Evolutionary conservation across 2,329 filamentous ascomycete species (phyloP).

Genomic region (Alternaria sp.): DNA sequence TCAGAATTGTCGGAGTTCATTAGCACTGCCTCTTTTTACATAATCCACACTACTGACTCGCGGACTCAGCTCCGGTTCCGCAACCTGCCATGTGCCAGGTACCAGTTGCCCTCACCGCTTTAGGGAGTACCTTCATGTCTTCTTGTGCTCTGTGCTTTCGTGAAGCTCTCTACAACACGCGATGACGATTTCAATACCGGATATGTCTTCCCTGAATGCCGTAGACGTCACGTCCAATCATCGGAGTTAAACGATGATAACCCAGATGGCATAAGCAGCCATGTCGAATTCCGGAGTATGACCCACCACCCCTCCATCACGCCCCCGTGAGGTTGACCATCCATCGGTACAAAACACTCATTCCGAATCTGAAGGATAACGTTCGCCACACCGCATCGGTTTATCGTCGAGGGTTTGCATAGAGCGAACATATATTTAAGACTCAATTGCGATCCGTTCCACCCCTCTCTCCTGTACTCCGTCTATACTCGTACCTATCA

Average conservation of each 20-base stretch:
- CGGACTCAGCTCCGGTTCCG: conserved; percentile 5
- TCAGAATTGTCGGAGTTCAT: neutral
- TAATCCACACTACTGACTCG: conserved; percentile 31
- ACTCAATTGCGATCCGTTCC: neutral
- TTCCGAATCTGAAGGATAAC: conserved; percentile 9
- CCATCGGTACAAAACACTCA: conserved; percentile 10
- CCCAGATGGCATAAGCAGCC: conserved; percentile 14
- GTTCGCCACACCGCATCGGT: conserved; percentile 9
- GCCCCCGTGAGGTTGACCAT: conserved; percentile 2
- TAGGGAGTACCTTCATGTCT: conserved; percentile 34
- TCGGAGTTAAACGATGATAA: conserved; percentile 24
- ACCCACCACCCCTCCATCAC: conserved; percentile 25
- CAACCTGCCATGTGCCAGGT: conserved; percentile 3
- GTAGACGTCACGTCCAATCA: neutral
- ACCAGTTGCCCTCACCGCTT: conserved; percentile 23
- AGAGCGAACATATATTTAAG: conserved; percentile 8
- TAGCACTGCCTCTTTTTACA: conserved; percentile 39
- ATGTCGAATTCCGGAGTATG: conserved; percentile 23
- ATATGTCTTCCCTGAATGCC: neutral
- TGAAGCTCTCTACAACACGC: neutral
- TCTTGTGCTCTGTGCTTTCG: conserved; percentile 13
- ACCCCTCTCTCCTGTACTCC: neutral
- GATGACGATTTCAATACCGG: neutral
- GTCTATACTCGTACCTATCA: conserved; percentile 21
- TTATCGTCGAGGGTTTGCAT: neutral